These are phyloP conservation scores for Podospora pseudocomata DNA, from an alignment of 495 filamentous ascomycete species.

Conservation along the genomic window DNA sequence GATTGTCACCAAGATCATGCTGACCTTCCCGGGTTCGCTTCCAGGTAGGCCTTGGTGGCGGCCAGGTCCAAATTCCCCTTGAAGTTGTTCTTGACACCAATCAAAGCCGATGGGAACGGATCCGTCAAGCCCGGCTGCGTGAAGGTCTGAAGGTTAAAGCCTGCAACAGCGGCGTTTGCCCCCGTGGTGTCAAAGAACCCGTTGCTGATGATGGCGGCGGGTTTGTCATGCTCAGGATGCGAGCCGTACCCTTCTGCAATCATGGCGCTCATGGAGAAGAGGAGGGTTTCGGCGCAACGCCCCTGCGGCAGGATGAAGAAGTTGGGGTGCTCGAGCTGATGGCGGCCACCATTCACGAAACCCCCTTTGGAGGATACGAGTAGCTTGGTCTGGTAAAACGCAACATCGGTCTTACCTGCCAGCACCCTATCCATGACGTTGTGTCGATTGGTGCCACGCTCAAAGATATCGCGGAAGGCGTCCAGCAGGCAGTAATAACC, in stretches of 20 bases:
- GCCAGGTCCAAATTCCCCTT: slow-evolving; percentile 8
- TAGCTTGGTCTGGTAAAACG: slow-evolving; percentile 7
- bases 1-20: slow-evolving; percentile 5
- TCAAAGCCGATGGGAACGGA: neutral
- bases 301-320: slow-evolving; percentile 10
- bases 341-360: slow-evolving; percentile 7
- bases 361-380: neutral
- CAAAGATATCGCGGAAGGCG: slow-evolving; percentile 6
- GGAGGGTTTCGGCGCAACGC: slow-evolving; percentile 6
- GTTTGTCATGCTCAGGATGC: neutral
- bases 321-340: slow-evolving; percentile 11
- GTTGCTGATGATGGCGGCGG: slow-evolving; percentile 6
- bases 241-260: neutral
- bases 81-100: slow-evolving; percentile 7
- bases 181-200: slow-evolving; percentile 6
- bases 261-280: slow-evolving; percentile 7
- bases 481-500: slow-evolving; percentile 9
- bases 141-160: slow-evolving; percentile 5
- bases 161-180: slow-evolving; percentile 1
- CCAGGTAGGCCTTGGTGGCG: neutral
- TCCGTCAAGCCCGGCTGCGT: slow-evolving; percentile 8
- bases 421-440: slow-evolving; percentile 2
- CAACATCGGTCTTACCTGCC: slow-evolving; percentile 3
- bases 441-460: neutral
- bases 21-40: neutral